Base-by-base conservation (phyloP, 164 flowering plant genomes). In the Vitis rotundifolia region DNA sequence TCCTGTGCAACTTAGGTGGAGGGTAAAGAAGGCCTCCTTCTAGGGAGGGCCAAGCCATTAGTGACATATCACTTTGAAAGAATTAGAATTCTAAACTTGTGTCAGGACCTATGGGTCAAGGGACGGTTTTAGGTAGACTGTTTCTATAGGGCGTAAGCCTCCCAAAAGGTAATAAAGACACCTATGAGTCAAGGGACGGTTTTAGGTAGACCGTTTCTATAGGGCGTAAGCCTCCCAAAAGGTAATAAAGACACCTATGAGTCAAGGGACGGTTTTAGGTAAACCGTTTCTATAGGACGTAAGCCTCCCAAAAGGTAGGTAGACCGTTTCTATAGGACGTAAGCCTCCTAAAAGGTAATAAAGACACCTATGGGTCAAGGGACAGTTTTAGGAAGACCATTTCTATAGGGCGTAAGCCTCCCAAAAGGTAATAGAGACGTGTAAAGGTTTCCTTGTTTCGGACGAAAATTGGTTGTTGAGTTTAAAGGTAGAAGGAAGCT, bases 201-300 rank as follows among this genome's bases (percentile, higher is more conserved):
- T 1, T 63, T 22, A 22, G 26, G 2, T 22, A 22, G 26, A 22
- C 0, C 2, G 2, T 22, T 22, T 22, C 2, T 22, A 1, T 1
- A 22, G 26, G 26, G 2, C 26, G 0, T 22, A 22, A 22, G 26
- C 26, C 26, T 22, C 26, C n/a, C n/a, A n/a, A n/a, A n/a, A n/a
- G n/a, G n/a, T n/a, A n/a, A n/a, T n/a, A n/a, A n/a, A n/a, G n/a
- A n/a, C n/a, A 58, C 61, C 16, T 9, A 5, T 22, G 0, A 0
- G 8, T 2, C 65, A 62, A 62, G 31, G 1, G 11, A 22, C 29
- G 2, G 26, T 54, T 1, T 63, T 22, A 22, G 26, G 2, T 22
- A 22, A 2, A 22, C 0, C 2, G 2, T 22, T 22, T 22, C 2
- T 22, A 1, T 1, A 22, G 26, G 26, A 0, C 26, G 0, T 22